A percentile compares a stretch with the other conserved stretches of the same genome.
phyloP scores from a whole-genome alignment of 768 basidiomycete genomes.

The Pleurotus djamor region DNA sequence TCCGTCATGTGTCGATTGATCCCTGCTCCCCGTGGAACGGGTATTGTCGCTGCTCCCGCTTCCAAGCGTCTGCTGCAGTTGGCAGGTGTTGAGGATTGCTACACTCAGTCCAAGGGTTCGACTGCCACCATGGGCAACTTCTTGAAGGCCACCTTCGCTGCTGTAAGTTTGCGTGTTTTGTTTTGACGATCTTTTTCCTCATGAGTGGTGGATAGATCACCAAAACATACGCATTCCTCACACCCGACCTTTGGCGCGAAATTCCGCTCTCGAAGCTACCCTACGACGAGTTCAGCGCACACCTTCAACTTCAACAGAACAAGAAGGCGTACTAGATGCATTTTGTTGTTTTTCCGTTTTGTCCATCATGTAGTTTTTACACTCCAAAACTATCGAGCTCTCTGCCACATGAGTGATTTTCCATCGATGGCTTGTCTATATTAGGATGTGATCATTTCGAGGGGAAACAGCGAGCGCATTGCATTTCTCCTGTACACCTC shows the following conservation, averaged over 20 bases:
- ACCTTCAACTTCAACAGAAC: slow-evolving; percentile 79
- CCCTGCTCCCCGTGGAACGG: slow-evolving; percentile 97
- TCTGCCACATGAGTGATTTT: slow-evolving; percentile 12
- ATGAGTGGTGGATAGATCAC: slow-evolving; percentile 61
- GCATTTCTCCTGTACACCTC: too few species aligned
- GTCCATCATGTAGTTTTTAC: slow-evolving; percentile 6
- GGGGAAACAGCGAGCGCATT: too few species aligned
- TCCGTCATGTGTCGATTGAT: slow-evolving; percentile 99
- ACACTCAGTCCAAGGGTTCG: slow-evolving; percentile 97
- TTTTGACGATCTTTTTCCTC: slow-evolving; percentile 2
- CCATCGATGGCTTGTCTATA: background rate
- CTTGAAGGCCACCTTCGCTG: slow-evolving; percentile 95
- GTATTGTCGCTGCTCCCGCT: slow-evolving; percentile 98
- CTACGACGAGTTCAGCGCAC: slow-evolving; percentile 94
- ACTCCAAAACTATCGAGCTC: slow-evolving; percentile 4
- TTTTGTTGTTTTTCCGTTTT: slow-evolving; percentile 1
- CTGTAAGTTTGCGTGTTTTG: slow-evolving; percentile 44
- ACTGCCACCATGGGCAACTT: slow-evolving; percentile 99
- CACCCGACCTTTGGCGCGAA: slow-evolving; percentile 96
- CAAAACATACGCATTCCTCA: slow-evolving; percentile 97
- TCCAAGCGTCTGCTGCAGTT: slow-evolving; percentile 96
- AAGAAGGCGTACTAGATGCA: slow-evolving; percentile 65
- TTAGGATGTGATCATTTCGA: background rate
- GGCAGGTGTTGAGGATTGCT: slow-evolving; percentile 96
- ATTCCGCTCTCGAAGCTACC: slow-evolving; percentile 88